Conservation (phyloP, 305 asterid genomes). For the Fraxinus latifolia region DNA sequence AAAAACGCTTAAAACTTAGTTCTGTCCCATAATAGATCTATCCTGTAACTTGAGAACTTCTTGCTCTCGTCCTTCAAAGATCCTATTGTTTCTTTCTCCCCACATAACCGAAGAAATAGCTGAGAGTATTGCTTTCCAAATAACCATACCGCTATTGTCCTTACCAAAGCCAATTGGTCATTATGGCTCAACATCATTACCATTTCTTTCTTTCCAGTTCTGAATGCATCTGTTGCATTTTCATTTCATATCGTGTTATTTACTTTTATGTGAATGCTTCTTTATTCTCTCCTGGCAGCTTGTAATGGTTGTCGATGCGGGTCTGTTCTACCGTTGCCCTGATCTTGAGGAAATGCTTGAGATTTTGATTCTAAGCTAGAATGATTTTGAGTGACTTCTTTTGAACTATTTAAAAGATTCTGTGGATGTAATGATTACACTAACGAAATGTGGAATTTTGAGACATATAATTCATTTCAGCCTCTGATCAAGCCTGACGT, state of each 20-base stretch:
- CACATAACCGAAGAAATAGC: neutral
- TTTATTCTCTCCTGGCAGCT: slow-evolving; percentile 32
- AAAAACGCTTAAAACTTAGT: neutral
- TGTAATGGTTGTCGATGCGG: slow-evolving; percentile 54
- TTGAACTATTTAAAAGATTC: too few species aligned
- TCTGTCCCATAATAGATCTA: neutral
- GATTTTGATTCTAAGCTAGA: neutral
- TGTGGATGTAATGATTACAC: too few species aligned
- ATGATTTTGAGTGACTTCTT: too few species aligned
- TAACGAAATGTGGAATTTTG: too few species aligned
- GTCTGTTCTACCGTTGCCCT: slow-evolving; percentile 41
- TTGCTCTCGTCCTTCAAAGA: neutral
- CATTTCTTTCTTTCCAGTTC: neutral
- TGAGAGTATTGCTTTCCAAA: neutral
- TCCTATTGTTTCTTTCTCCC: neutral
- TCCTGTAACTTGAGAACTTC: neutral
- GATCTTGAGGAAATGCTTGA: slow-evolving; percentile 45
- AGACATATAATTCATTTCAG: too few species aligned
- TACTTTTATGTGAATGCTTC: neutral
- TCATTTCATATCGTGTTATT: neutral
- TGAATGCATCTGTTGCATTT: neutral
- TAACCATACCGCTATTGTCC: neutral
- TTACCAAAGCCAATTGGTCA: neutral
- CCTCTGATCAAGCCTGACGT: too few species aligned
- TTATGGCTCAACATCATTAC: neutral